Base-by-base conservation (phyloP, 2,329 filamentous ascomycete genomes). In the Chaetothyriales sp. region DNA sequence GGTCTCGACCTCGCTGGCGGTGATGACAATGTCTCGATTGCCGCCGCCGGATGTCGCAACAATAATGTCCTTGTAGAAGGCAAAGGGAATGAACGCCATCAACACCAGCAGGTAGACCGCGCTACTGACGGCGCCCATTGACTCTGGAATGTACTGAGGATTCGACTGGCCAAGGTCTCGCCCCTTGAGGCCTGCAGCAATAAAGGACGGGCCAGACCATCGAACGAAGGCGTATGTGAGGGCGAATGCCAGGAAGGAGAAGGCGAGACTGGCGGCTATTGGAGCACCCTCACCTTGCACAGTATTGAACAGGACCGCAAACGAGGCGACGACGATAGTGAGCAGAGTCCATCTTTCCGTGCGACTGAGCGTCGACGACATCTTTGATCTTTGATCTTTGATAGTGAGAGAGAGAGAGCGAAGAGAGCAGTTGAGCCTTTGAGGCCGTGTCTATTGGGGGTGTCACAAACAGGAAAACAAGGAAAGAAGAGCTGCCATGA, bases 11-110 rank as follows among this genome's bases (percentile, higher is more conserved):
- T 86, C 74, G 57, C 83, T 77, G 44, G 80, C 71, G 63, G 85
- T 79, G 60, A 87, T 68, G 10, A 93, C 84, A 5, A 92, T 80
- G 69, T 95, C 90, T 57, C 86, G 76, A 67, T 95, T 95, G 47
- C 89, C 89, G 56, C 88, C 89, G 56, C 89, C 92, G 58, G 87
- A 94, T 18, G 92, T 96, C 42, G 89, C 88, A 15, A 87, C 86
- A 22, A 95, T 89, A 58, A 98, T 93, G 65, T 96, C 90, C 69
- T 95, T 94, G 73, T 95, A 96, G 67, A 98, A 96, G 1, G 89
- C 86, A 68, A 95, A 95, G 0, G 92, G 92, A 52, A 96, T 88
- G 66, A 98, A 98, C 55, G 87, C 72, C 59, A 96, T 93, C 58
- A 96, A 76, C 47, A 81, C 78, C 57, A 98, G 75, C 44, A 98